These are phyloP conservation scores for Dothistroma septosporum DNA, from an alignment of 2,329 filamentous ascomycete species.

Conservation along the genomic window DNA sequence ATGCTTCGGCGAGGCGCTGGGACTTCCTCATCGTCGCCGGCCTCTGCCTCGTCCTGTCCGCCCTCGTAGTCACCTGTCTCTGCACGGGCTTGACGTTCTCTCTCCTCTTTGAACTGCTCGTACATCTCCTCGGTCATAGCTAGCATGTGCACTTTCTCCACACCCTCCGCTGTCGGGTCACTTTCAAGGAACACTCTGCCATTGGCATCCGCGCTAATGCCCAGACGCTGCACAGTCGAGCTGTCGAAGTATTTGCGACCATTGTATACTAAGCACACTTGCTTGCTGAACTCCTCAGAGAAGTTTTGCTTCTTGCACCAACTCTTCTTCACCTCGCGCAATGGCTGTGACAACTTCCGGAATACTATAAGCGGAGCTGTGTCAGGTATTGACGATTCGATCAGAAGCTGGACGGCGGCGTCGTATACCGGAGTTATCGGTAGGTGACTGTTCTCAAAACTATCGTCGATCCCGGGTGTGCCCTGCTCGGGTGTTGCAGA, in stretches of 20 bases:
- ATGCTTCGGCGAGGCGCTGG: slow-evolving; percentile 30
- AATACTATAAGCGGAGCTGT: slow-evolving; percentile 60
- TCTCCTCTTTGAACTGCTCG: slow-evolving; percentile 48
- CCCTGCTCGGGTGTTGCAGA: slow-evolving; percentile 10
- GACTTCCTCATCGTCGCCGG: slow-evolving; percentile 17
- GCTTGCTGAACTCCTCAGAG: slow-evolving; percentile 45
- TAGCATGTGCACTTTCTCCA: slow-evolving; percentile 65
- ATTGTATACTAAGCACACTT: slow-evolving; percentile 76
- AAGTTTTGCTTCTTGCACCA: slow-evolving; percentile 66
- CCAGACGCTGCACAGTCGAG: slow-evolving; percentile 68
- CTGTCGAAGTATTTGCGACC: slow-evolving; percentile 67
- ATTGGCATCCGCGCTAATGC: slow-evolving; percentile 50
- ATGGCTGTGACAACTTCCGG: slow-evolving; percentile 62
- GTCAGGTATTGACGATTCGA: slow-evolving; percentile 62
- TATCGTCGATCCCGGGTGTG: slow-evolving; percentile 8
- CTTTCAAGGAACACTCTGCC: slow-evolving; percentile 42
- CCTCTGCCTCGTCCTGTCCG: slow-evolving; percentile 9
- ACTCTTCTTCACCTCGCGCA: slow-evolving; percentile 62
- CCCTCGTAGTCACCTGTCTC: slow-evolving; percentile 1
- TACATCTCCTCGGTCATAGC: slow-evolving; percentile 68
- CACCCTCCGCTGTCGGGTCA: slow-evolving; percentile 47
- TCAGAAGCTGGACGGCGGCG: slow-evolving; percentile 58
- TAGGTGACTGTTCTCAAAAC: background rate
- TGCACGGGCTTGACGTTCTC: slow-evolving; percentile 32
- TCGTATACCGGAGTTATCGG: slow-evolving; percentile 37